Evolutionary conservation across 495 filamentous ascomycete genomes (phyloP).

Genomic region (Collariella sp.): DNA sequence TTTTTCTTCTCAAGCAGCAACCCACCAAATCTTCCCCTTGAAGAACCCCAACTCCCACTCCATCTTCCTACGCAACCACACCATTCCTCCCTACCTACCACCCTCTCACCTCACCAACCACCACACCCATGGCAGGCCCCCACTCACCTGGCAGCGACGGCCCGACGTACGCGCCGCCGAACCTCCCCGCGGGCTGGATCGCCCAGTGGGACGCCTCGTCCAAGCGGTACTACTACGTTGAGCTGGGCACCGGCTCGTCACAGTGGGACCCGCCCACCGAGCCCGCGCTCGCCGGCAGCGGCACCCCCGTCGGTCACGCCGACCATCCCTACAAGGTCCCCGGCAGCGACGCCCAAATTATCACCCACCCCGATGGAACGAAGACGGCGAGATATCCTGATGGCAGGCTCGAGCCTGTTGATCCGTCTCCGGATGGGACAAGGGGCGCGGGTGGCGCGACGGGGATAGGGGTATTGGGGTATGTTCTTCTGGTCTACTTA

Average conservation of each 20-base stretch:
- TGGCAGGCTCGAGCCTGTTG: slow-evolving; percentile 42
- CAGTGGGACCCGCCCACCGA: slow-evolving; percentile 73
- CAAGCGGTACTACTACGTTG: slow-evolving; percentile 73
- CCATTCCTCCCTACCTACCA: background rate
- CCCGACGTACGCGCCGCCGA: slow-evolving; percentile 60
- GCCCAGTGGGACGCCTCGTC: slow-evolving; percentile 72
- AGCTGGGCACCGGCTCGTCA: slow-evolving; percentile 62
- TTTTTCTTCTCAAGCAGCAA: no score
- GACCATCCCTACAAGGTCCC: slow-evolving; percentile 48
- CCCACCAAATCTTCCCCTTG: background rate
- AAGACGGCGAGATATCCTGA: slow-evolving; percentile 43
- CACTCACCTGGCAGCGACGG: slow-evolving; percentile 57
- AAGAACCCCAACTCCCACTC: no score
- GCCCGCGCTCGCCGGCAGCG: slow-evolving; percentile 43
- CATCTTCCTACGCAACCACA: background rate
- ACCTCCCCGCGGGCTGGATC: slow-evolving; percentile 68
- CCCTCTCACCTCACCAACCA: background rate
- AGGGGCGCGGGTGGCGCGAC: slow-evolving; percentile 25
- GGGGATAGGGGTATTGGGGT: slow-evolving; percentile 42
- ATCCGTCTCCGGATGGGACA: slow-evolving; percentile 20
- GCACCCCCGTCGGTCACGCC: slow-evolving; percentile 37
- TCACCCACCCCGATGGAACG: slow-evolving; percentile 45
- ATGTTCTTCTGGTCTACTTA: slow-evolving; percentile 24
- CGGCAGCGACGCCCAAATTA: slow-evolving; percentile 33
- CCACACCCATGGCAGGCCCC: slow-evolving; percentile 36